phyloP scores from a whole-genome alignment of 176 grass and related monocot species.

The Alloteropsis semialata region DNA sequence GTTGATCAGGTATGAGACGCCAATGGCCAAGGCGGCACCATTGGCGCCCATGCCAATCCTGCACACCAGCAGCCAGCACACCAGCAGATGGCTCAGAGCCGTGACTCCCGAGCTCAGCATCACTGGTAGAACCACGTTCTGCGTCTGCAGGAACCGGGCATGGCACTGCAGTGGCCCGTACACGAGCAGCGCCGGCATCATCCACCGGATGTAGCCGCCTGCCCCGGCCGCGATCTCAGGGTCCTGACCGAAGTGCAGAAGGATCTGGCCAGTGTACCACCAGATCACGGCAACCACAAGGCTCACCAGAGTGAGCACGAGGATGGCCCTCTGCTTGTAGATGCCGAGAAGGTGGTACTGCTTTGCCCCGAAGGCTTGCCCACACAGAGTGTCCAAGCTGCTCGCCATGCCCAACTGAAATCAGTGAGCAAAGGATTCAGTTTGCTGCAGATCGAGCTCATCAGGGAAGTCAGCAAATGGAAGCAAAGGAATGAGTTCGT shows the following conservation, averaged over 20 bases:
- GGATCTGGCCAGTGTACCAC: constrained; percentile 53
- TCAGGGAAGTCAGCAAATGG: not conserved
- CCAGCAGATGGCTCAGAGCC: constrained; percentile 44
- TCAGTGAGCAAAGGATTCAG: not conserved
- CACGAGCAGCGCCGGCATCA: constrained; percentile 61
- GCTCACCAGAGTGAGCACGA: constrained; percentile 54
- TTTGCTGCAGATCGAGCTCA: not conserved
- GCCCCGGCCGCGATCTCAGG: constrained; percentile 59
- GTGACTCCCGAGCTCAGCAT: constrained; percentile 61
- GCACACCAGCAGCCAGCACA: constrained; percentile 82
- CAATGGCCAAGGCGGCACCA: constrained; percentile 57
- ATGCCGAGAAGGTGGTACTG: constrained; percentile 55
- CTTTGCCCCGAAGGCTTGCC: constrained; percentile 72
- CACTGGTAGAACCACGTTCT: constrained; percentile 63
- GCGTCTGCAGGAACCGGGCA: constrained; percentile 61
- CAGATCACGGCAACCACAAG: constrained; percentile 44
- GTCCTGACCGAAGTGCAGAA: constrained; percentile 61
- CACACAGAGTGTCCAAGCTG: constrained; percentile 60
- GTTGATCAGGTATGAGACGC: constrained; percentile 52
- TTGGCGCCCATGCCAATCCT: constrained; percentile 51
- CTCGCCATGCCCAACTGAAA: constrained; percentile 45
- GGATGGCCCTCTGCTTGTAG: constrained; percentile 68
- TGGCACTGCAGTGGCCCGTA: constrained; percentile 61
- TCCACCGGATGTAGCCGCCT: constrained; percentile 63
- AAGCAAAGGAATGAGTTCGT: not conserved